phyloP scores from a whole-genome alignment of 2,329 filamentous ascomycete species.

The Spiromastix sp. region DNA sequence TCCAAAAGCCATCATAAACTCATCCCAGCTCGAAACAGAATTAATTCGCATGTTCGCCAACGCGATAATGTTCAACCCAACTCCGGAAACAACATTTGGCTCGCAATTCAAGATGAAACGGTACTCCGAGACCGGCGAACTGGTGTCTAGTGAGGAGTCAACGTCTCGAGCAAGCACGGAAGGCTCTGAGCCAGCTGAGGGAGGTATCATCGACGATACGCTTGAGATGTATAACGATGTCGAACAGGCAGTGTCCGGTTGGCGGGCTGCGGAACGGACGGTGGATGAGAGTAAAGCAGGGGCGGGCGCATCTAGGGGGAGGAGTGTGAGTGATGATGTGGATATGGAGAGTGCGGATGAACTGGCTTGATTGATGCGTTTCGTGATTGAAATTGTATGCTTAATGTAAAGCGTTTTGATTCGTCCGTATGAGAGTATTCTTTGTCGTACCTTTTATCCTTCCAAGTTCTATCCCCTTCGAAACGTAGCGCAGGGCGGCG shows the following conservation, averaged over 20 bases:
- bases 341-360: constrained; percentile 19
- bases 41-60: constrained; percentile 96
- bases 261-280: constrained; percentile 58
- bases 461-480: too few relatives aligned
- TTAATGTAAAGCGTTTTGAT: constrained; percentile 1
- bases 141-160: too few relatives aligned
- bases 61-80: constrained; percentile 95
- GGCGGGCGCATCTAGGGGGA: constrained; percentile 25
- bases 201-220: constrained; percentile 78
- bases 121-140: too few relatives aligned
- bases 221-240: constrained; percentile 84
- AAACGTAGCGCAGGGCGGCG: too few relatives aligned
- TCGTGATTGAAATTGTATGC: background rate
- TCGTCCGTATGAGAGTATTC: too few relatives aligned
- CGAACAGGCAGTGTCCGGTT: constrained; percentile 64
- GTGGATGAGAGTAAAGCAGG: constrained; percentile 29
- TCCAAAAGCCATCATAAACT: constrained; percentile 86
- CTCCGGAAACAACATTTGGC: constrained; percentile 61
- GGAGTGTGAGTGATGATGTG: constrained; percentile 27
- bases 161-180: constrained; percentile 27
- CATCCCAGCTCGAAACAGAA: constrained; percentile 82
- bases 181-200: constrained; percentile 60
- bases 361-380: constrained; percentile 1
- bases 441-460: too few relatives aligned
- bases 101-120: constrained; percentile 45